phyloP scores from a whole-genome alignment of 1,284 basidiomycete species.

The Cryptococcus sp. region DNA sequence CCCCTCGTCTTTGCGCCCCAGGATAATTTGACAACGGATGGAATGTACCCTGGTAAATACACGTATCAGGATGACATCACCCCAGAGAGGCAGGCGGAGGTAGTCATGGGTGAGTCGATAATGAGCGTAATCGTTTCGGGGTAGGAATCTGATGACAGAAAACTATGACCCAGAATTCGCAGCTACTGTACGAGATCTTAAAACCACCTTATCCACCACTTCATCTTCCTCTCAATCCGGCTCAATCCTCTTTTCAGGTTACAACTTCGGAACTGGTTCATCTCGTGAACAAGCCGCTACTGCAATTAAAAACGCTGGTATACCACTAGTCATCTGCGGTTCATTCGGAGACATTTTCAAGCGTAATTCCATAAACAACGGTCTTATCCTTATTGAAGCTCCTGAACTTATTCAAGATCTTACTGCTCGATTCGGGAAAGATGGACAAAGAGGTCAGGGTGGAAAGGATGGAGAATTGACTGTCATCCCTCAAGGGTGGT shows the following conservation, averaged over 20 bases:
- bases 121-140: neutral
- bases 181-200: constrained; percentile 61
- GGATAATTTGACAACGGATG: constrained; percentile 97
- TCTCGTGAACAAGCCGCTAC: constrained; percentile 99
- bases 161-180: constrained; percentile 95
- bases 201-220: constrained; percentile 25
- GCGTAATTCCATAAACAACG: constrained; percentile 98
- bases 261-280: constrained; percentile 98
- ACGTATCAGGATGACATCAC: constrained; percentile 99
- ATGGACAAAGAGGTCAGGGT: constrained; percentile 69
- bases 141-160: constrained; percentile 52
- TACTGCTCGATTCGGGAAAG: constrained; percentile 67
- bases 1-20: constrained; percentile 88
- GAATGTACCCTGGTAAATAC: constrained; percentile 98
- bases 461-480: constrained; percentile 75
- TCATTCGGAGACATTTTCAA: constrained; percentile 99
- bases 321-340: constrained; percentile 90
- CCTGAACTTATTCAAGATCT: constrained; percentile 84
- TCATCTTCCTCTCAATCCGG: constrained; percentile 49
- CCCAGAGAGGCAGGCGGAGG: constrained; percentile 84
- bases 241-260: constrained; percentile 82
- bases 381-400: constrained; percentile 88
- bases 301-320: constrained; percentile 87
- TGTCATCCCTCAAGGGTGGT: constrained; percentile 61
- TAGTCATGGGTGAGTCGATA: constrained; percentile 60